These are phyloP conservation scores for Monosporascus sp. DNA, from an alignment of 2,329 filamentous ascomycete species.

Conservation along the genomic window DNA sequence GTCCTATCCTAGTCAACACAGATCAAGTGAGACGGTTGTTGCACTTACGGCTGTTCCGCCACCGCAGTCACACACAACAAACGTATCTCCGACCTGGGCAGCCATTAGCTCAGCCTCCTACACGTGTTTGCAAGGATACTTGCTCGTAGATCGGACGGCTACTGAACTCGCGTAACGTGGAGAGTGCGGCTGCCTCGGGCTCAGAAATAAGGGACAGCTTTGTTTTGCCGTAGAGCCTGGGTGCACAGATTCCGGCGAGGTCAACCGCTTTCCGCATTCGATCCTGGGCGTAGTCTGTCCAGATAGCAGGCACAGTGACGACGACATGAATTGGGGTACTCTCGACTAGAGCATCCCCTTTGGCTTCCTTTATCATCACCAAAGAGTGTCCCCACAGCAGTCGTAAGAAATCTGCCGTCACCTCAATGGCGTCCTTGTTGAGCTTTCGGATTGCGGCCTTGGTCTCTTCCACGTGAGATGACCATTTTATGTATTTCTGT, in stretches of 20 bases:
- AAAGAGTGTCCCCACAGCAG: conserved; percentile 18
- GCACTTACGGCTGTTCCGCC: too few species aligned
- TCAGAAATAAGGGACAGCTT: conserved; percentile 17
- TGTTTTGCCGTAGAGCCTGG: conserved; percentile 9
- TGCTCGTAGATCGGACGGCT: too few species aligned
- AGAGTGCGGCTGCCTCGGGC: conserved; percentile 20
- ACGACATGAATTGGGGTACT: conserved; percentile 11
- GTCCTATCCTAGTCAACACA: too few species aligned
- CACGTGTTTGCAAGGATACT: too few species aligned
- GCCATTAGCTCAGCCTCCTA: too few species aligned
- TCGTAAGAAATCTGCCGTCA: conserved; percentile 19
- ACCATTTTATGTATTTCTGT: conserved; percentile 5
- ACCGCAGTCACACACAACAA: too few species aligned
- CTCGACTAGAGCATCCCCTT: conserved; percentile 8
- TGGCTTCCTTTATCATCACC: conserved; percentile 7
- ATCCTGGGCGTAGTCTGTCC: conserved; percentile 16
- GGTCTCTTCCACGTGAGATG: conserved; percentile 6
- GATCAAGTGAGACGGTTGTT: too few species aligned
- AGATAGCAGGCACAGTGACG: conserved; percentile 23
- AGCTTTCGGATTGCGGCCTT: conserved; percentile 6
- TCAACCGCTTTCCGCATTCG: conserved; percentile 13
- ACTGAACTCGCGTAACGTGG: too few species aligned
- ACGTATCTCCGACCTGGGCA: too few species aligned
- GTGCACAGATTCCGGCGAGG: conserved; percentile 13
- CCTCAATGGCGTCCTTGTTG: conserved; percentile 13